A percentile compares a stretch with the other conserved stretches of the same genome.
Conservation (phyloP, 2,329 filamentous ascomycete species). For the Pyrenophora graminea region DNA sequence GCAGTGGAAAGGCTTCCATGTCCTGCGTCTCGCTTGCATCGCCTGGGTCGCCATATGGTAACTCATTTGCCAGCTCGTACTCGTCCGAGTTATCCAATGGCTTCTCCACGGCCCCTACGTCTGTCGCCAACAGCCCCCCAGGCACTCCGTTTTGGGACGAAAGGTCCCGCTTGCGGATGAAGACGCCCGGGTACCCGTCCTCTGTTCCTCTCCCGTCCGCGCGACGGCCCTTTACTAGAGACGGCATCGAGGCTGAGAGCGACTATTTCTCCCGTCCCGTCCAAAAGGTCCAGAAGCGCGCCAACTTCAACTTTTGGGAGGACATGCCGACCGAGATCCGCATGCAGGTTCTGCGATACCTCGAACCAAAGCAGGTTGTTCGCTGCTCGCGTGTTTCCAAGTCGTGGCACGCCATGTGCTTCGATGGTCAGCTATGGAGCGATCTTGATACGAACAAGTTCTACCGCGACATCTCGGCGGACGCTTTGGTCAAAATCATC, state of each 20-base stretch:
- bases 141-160: constrained; percentile 57
- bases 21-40: constrained; percentile 67
- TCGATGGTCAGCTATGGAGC: constrained; percentile 93
- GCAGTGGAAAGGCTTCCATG: constrained; percentile 63
- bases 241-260: constrained; percentile 46
- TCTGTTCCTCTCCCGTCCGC: constrained; percentile 69
- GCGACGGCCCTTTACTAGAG: constrained; percentile 56
- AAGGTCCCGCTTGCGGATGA: constrained; percentile 59
- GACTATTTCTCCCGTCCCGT: constrained; percentile 54
- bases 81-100: constrained; percentile 61
- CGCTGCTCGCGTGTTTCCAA: constrained; percentile 76
- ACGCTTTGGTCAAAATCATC: constrained; percentile 83
- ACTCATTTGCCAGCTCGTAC: constrained; percentile 60
- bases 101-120: constrained; percentile 61
- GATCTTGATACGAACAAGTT: constrained; percentile 81
- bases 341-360: constrained; percentile 74
- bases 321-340: constrained; percentile 82
- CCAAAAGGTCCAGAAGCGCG: constrained; percentile 41
- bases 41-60: constrained; percentile 55
- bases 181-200: constrained; percentile 57
- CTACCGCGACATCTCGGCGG: constrained; percentile 83
- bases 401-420: constrained; percentile 80
- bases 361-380: constrained; percentile 80
- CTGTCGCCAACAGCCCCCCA: constrained; percentile 53
- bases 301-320: constrained; percentile 72